phyloP scores from a whole-genome alignment of 2,329 filamentous ascomycete genomes.

The Arthroderma uncinatum region DNA sequence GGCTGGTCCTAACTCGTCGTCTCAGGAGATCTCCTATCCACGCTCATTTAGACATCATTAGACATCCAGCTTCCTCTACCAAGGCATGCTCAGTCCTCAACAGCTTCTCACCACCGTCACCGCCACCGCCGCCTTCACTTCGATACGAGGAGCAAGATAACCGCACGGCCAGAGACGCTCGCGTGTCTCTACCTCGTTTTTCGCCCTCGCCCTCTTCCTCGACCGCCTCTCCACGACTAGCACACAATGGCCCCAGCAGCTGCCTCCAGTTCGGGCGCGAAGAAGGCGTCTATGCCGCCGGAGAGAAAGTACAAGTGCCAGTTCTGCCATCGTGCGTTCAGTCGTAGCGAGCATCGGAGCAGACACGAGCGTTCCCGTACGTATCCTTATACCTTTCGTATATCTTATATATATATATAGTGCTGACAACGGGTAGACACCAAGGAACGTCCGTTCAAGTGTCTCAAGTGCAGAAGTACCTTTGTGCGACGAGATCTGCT shows the following conservation, averaged over 20 bases:
- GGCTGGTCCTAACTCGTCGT: conserved; percentile 12
- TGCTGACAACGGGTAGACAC: conserved; percentile 54
- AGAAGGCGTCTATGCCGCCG: conserved; percentile 67
- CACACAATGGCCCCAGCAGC: conserved; percentile 35
- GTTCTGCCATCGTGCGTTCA: conserved; percentile 96
- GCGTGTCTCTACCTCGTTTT: neutral
- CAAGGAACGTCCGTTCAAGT: conserved; percentile 98
- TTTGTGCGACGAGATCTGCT: conserved; percentile 96
- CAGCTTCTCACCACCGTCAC: neutral
- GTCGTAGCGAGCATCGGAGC: conserved; percentile 91
- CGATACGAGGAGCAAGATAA: neutral
- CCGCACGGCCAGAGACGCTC: neutral
- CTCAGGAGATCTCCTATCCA: neutral
- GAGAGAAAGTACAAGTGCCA: conserved; percentile 99
- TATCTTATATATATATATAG: neutral
- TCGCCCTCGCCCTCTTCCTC: conserved; percentile 9
- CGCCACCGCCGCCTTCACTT: neutral
- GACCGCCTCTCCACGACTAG: conserved; percentile 17
- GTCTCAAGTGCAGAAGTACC: conserved; percentile 93
- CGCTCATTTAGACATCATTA: too few species aligned
- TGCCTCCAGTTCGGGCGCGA: conserved; percentile 59
- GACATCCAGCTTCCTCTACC: conserved; percentile 4
- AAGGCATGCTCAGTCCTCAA: conserved; percentile 4
- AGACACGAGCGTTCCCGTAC: conserved; percentile 96
- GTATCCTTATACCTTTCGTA: conserved; percentile 38